Base-by-base conservation (phyloP, 2,329 filamentous ascomycete genomes). In the Aspergillus felis region DNA sequence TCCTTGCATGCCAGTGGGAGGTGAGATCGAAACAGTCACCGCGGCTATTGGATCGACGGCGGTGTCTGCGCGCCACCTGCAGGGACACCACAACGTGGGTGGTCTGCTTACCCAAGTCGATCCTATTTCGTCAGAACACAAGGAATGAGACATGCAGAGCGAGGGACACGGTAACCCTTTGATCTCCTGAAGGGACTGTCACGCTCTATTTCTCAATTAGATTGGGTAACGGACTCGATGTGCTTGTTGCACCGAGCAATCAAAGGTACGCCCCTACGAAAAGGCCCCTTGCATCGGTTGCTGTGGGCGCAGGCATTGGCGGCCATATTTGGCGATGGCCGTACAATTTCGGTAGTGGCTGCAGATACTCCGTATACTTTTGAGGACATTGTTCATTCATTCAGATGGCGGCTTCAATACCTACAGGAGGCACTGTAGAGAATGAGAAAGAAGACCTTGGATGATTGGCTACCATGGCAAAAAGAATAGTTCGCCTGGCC, bases 1-100 rank as follows among this genome's bases (percentile, higher is more conserved):
- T 74, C 73, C 73, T 75, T 75, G 71, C 73, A 75, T 75, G 68
- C 71, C 71, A 63, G 66, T 65, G 58, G 61, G 60, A 67, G 65
- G 63, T 63, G 60, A 66, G 62, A 65, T 64, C 55, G 54, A 55
- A 47, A 57, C 51, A 56, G 53, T 41, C 29, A 54, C 17, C 38
- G 32, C 20, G 28, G 52, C 62, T 57, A 72, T 72, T 72, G 71
- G 70, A 48, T 54, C 59, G 28, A 60, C 56, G 57, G 57, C 54
- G 57, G 56, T 54, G 51, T 63, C 12, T 58, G 57, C 46, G 56
- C 56, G 53, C 61, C 58, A 64, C 59, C 64, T 67, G 68, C 63
- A 67, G 65, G 65, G 55, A 57, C 62, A 64, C 56, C 61, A 65
- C 65, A 72, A 73, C 69, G 71, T 74, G 69, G 71, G 67, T 57